These are phyloP conservation scores for Rhizopogon vinicolor DNA, from an alignment of 768 basidiomycete species.

Conservation along the genomic window DNA sequence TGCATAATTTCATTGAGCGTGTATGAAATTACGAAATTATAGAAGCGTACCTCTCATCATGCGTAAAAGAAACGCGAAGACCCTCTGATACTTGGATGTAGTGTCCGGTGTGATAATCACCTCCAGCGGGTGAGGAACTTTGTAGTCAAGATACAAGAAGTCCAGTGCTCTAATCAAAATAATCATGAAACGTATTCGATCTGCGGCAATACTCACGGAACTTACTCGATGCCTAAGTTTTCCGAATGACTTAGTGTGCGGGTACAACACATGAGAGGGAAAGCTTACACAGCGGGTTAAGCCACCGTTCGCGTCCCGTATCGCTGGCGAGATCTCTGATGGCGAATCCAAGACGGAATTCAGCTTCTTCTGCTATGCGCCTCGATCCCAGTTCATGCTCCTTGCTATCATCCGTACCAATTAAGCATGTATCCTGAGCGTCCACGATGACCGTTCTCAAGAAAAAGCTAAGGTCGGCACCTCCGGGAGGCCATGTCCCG, in stretches of 20 bases:
- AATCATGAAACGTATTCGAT: neutral
- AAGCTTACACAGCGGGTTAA: slow-evolving; percentile 73
- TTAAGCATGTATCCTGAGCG: slow-evolving; percentile 44
- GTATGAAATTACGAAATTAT: neutral
- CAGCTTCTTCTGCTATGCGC: slow-evolving; percentile 53
- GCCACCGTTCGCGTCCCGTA: slow-evolving; percentile 68
- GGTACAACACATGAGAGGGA: neutral
- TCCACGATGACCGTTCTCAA: slow-evolving; percentile 84
- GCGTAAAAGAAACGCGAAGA: slow-evolving; percentile 77
- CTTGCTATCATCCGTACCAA: slow-evolving; percentile 14
- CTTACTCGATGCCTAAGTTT: slow-evolving; percentile 45
- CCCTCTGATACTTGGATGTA: slow-evolving; percentile 80
- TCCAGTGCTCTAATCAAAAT: slow-evolving; percentile 63
- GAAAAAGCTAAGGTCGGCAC: slow-evolving; percentile 78
- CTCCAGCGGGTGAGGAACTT: slow-evolving; percentile 75
- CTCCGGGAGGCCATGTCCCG: slow-evolving; percentile 83
- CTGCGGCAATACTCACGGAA: slow-evolving; percentile 8
- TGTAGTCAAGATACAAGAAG: slow-evolving; percentile 88
- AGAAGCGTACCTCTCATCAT: slow-evolving; percentile 63
- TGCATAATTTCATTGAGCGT: slow-evolving; percentile 18
- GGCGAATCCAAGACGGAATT: slow-evolving; percentile 78
- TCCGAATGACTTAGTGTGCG: neutral
- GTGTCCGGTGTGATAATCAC: slow-evolving; percentile 66
- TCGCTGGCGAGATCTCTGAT: slow-evolving; percentile 68
- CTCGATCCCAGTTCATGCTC: slow-evolving; percentile 31